Percentiles rank a stretch among this genome's conserved stretches.
Conservation (phyloP, 805 yeast species). For the Priceomyces melissophilus region DNA sequence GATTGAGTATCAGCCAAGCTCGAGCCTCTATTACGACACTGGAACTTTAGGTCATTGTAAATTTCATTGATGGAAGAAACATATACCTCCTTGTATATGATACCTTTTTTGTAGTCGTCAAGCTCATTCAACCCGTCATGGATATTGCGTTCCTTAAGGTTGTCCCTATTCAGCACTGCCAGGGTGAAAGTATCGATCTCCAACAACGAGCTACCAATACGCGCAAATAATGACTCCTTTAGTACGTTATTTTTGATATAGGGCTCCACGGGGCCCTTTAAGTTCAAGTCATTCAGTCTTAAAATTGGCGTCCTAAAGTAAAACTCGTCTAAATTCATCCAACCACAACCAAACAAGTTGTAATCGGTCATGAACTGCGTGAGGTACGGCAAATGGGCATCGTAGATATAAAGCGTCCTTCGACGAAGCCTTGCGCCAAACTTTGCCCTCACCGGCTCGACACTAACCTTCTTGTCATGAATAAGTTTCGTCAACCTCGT, state of each 20-base stretch:
- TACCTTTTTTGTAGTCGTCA: conserved; percentile 7
- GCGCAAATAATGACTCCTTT: conserved; percentile 26
- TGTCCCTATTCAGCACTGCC: conserved; percentile 55
- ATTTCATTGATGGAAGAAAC: conserved; percentile 51
- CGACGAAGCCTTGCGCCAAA: background rate
- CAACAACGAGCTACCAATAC: conserved; percentile 60
- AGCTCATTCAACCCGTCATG: conserved; percentile 51
- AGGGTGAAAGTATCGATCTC: conserved; percentile 70
- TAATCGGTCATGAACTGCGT: conserved; percentile 80
- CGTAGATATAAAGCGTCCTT: conserved; percentile 38
- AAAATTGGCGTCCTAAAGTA: conserved; percentile 58
- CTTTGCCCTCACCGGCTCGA: conserved; percentile 1
- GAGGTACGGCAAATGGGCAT: conserved; percentile 74
- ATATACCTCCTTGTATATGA: conserved; percentile 17
- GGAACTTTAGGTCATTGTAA: conserved; percentile 54
- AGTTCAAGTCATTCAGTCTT: conserved; percentile 3
- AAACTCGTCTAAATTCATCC: conserved; percentile 51
- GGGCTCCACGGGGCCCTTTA: conserved; percentile 15
- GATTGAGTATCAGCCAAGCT: conserved; percentile 7
- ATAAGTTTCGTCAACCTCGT: conserved; percentile 50
- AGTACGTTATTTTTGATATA: conserved; percentile 29
- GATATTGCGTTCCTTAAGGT: conserved; percentile 40
- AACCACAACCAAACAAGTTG: conserved; percentile 80
- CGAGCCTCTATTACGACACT: conserved; percentile 40
- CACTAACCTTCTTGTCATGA: conserved; percentile 18